Conservation (phyloP, 108 stramenopile genomes). For the Cyclostephanos tholiformis region DNA sequence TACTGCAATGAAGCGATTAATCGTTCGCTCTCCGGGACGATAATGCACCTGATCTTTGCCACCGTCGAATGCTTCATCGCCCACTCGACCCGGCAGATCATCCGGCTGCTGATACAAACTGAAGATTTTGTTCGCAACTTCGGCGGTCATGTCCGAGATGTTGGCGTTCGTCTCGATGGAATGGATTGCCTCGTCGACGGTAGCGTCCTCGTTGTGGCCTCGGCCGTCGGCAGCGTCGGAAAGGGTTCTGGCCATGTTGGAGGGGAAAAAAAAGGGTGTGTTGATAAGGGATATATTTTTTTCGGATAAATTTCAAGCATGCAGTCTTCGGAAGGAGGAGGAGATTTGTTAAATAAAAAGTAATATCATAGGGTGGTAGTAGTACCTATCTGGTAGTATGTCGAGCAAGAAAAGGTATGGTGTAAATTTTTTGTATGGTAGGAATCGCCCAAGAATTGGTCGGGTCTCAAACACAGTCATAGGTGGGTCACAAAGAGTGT, state of each 20-base stretch:
- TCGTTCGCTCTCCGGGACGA: conserved; percentile 5
- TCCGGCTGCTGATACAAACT: background rate
- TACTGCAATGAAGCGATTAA: conserved; percentile 5
- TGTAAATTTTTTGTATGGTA: no score
- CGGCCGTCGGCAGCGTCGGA: background rate
- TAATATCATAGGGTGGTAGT: no score
- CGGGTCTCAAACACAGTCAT: no score
- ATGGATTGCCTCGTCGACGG: background rate
- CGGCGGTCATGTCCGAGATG: conserved; percentile 10
- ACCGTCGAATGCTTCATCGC: background rate
- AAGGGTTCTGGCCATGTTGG: conserved; percentile 16
- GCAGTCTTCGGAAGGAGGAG: no score
- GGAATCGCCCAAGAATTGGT: no score
- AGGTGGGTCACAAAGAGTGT: no score
- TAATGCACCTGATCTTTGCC: background rate
- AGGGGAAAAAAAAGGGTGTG: no score
- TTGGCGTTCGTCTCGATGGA: conserved; percentile 11
- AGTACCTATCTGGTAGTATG: no score
- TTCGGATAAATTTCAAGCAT: no score
- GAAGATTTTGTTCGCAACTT: conserved; percentile 16
- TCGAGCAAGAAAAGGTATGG: no score
- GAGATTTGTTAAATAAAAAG: no score
- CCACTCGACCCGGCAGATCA: background rate
- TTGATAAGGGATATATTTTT: no score
- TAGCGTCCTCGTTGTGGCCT: background rate